Conservation (phyloP, 139 green algal species). For the Dunaliella primolecta region DNA sequence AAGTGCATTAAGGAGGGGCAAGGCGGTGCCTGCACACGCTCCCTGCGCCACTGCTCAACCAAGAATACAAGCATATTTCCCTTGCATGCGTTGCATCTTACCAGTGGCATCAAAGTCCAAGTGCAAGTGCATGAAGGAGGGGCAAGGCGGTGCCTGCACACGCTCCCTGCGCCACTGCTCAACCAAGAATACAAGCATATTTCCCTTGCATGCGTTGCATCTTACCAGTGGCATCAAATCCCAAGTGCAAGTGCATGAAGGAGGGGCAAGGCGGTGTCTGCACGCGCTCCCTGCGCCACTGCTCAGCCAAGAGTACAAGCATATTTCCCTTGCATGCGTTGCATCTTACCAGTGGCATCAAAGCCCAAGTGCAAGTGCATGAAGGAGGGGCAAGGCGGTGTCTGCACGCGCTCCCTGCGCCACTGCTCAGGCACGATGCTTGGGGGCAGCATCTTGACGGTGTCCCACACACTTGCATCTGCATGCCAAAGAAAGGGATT, state of each 20-base stretch:
- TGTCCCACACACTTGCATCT: conserved; percentile 86
- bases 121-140: conserved; percentile 95
- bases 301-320: no score
- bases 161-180: no score
- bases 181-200: no score
- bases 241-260: conserved; percentile 98
- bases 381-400: conserved; percentile 80
- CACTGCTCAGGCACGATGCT: conserved; percentile 45
- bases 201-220: no score
- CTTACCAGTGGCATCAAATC: conserved; percentile 76
- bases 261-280: conserved; percentile 68
- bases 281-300: conserved; percentile 14
- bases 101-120: conserved; percentile 82
- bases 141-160: conserved; percentile 58
- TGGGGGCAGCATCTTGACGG: conserved; percentile 69
- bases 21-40: conserved; percentile 47
- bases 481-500: no score
- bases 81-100: no score
- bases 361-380: conserved; percentile 97
- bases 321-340: no score
- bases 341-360: no score
- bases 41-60: no score
- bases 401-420: conserved; percentile 38
- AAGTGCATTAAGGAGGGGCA: conserved; percentile 92
- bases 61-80: no score